A percentile compares a stretch with the other conserved stretches of the same genome.
Evolutionary conservation across 805 yeast genomes (phyloP).

Genomic region (Saturnispora silvae): DNA sequence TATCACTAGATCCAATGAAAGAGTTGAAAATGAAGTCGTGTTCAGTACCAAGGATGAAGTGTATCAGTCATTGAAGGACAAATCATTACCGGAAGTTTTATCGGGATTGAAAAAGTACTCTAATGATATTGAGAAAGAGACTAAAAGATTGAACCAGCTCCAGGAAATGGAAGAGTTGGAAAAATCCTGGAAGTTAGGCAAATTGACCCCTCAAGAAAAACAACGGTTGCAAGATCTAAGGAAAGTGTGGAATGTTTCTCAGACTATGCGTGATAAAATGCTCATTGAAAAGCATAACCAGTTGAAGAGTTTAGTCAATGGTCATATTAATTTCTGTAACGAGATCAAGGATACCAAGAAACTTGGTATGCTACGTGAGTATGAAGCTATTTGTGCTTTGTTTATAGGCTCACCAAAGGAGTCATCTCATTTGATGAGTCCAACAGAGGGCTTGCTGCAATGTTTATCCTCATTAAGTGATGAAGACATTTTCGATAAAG

Average conservation of each 20-base stretch:
- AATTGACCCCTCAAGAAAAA: slow-evolving; percentile 4
- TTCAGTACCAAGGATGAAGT: slow-evolving; percentile 22
- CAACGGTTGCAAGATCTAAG: slow-evolving; percentile 4
- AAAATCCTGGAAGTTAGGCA: slow-evolving; percentile 4
- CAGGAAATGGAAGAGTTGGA: slow-evolving; percentile 5
- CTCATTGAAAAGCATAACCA: slow-evolving; percentile 4
- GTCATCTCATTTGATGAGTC: slow-evolving; percentile 28
- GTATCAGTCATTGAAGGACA: slow-evolving; percentile 19
- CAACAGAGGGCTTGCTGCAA: slow-evolving; percentile 44
- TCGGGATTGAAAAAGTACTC: slow-evolving; percentile 10
- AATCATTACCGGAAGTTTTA: slow-evolving; percentile 20
- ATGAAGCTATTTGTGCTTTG: slow-evolving; percentile 7
- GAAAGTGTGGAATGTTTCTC: slow-evolving; percentile 6
- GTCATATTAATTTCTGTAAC: slow-evolving; percentile 7
- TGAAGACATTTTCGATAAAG: slow-evolving; percentile 46
- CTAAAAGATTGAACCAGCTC: slow-evolving; percentile 5
- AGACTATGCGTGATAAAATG: slow-evolving; percentile 7
- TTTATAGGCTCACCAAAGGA: slow-evolving; percentile 6
- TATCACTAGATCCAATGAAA: slow-evolving; percentile 19
- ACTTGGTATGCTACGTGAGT: slow-evolving; percentile 5
- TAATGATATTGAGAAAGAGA: slow-evolving; percentile 4
- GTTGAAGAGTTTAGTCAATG: slow-evolving; percentile 6
- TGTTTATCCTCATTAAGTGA: slow-evolving; percentile 33
- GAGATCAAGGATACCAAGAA: slow-evolving; percentile 7
- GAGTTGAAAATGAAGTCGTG: slow-evolving; percentile 17